Evolutionary conservation across 2,329 filamentous ascomycete species (phyloP).

Genomic region (Chaetoscypha palmicola): DNA sequence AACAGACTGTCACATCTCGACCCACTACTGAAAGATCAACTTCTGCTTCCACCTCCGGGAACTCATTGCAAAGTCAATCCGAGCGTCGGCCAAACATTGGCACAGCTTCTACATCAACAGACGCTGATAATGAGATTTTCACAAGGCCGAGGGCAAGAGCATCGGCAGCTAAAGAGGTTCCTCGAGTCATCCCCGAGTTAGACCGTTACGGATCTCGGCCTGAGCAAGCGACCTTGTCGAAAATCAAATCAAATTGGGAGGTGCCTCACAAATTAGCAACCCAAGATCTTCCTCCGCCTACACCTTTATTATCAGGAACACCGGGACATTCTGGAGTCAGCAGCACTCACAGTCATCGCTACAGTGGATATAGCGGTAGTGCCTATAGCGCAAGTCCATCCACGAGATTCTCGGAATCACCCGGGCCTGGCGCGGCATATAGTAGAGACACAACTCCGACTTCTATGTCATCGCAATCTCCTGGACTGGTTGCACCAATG

Average conservation of each 20-base stretch:
- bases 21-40: constrained; percentile 21
- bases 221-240: constrained; percentile 29
- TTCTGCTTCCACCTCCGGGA: constrained; percentile 19
- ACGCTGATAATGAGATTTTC: constrained; percentile 35
- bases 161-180: constrained; percentile 15
- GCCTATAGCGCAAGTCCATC: constrained; percentile 65
- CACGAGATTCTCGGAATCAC: constrained; percentile 68
- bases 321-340: constrained; percentile 23
- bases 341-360: constrained; percentile 38
- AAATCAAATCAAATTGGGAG: constrained; percentile 36
- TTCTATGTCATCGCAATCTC: constrained; percentile 69
- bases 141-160: constrained; percentile 29
- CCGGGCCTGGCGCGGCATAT: constrained; percentile 59
- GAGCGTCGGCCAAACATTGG: constrained; percentile 21
- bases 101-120: constrained; percentile 18
- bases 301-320: constrained; percentile 54
- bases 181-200: constrained; percentile 48
- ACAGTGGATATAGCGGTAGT: constrained; percentile 33
- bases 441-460: constrained; percentile 74
- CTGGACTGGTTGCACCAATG: constrained; percentile 46
- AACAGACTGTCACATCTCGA: constrained; percentile 27
- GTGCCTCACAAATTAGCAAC: constrained; percentile 52
- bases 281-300: constrained; percentile 59
- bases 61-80: constrained; percentile 10
- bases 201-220: constrained; percentile 51